A percentile compares a stretch with the other conserved stretches of the same genome.
phyloP scores from a whole-genome alignment of 176 grass and related monocot species.

The Zizania latifolia region DNA sequence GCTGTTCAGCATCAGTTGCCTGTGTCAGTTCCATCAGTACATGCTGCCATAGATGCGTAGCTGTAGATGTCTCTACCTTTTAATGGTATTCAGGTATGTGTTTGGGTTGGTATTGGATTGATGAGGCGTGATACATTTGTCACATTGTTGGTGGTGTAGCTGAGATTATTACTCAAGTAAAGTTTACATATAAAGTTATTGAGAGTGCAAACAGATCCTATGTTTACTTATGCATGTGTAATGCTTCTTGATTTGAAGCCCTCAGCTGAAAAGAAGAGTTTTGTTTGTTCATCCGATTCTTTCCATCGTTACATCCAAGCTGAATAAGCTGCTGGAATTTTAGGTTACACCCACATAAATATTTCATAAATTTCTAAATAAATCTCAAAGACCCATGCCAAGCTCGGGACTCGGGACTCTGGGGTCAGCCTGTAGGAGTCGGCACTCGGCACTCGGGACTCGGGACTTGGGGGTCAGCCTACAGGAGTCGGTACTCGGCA shows the following conservation, averaged over 20 bases:
- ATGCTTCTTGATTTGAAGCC: background rate
- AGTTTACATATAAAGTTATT: constrained; percentile 19
- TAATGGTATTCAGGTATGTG: constrained; percentile 1
- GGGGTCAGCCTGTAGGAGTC: no score
- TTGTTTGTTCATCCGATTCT: background rate
- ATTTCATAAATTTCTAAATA: no score
- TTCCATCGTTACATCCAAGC: background rate
- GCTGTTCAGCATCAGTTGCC: constrained; percentile 13
- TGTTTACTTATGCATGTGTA: background rate
- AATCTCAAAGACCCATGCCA: no score
- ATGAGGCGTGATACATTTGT: constrained; percentile 3
- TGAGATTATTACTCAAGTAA: constrained; percentile 29
- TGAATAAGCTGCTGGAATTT: background rate
- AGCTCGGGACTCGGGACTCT: no score
- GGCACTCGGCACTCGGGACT: no score
- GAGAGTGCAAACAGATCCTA: background rate
- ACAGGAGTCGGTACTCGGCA: no score
- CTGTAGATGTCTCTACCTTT: constrained; percentile 10
- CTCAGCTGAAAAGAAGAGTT: background rate
- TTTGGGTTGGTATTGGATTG: background rate
- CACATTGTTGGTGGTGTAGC: constrained; percentile 10
- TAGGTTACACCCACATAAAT: no score
- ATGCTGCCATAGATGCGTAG: constrained; percentile 35
- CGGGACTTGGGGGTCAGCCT: no score
- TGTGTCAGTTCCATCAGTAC: constrained; percentile 26